Conservation (phyloP, 2,329 filamentous ascomycete species). For the Claviceps purpurea region DNA sequence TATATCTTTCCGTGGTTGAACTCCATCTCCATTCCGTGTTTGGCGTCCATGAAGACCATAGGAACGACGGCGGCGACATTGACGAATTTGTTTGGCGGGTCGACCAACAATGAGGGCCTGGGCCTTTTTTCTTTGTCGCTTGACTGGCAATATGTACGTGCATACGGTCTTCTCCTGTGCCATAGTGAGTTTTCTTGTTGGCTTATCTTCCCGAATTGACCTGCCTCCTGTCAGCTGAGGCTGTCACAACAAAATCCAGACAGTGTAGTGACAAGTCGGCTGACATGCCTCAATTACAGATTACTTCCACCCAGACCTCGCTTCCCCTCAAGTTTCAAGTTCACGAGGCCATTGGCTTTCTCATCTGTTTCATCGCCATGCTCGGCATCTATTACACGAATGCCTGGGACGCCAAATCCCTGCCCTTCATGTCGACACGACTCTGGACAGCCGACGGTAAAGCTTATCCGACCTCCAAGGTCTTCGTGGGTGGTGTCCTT, state of each 20-base stretch:
- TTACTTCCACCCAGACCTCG: constrained; percentile 9
- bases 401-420: constrained; percentile 20
- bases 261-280: too few relatives aligned
- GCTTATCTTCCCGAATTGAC: too few relatives aligned
- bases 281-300: background rate
- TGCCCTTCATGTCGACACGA: constrained; percentile 18
- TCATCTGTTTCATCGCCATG: constrained; percentile 22
- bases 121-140: constrained; percentile 27
- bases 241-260: background rate
- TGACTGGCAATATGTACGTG: constrained; percentile 29
- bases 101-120: constrained; percentile 22
- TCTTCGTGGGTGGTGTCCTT: constrained; percentile 28
- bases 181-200: too few relatives aligned
- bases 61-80: background rate
- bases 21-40: constrained; percentile 38
- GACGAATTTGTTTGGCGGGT: constrained; percentile 23
- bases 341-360: constrained; percentile 24
- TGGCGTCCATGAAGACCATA: constrained; percentile 30
- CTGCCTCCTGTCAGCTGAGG: too few relatives aligned
- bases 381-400: constrained; percentile 27
- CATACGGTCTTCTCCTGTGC: background rate
- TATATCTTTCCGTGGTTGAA: constrained; percentile 44
- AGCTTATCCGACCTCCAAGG: constrained; percentile 25
- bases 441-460: constrained; percentile 27
- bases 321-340: constrained; percentile 23